phyloP scores from a whole-genome alignment of 2,329 filamentous ascomycete genomes.

The Clonostachys rhizophaga region DNA sequence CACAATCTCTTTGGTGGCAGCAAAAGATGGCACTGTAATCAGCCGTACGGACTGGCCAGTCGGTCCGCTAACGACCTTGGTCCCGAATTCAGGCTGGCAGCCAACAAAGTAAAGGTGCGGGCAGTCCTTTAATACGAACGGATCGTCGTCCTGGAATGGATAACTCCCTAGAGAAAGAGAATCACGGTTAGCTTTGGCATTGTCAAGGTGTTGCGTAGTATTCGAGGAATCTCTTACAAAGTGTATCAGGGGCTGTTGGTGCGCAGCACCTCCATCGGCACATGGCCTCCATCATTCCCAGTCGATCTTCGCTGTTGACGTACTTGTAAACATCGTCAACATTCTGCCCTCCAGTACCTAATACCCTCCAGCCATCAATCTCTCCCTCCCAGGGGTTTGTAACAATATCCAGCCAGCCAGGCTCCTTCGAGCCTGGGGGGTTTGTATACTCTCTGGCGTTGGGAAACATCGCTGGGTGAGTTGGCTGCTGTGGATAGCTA shows the following conservation, averaged over 20 bases:
- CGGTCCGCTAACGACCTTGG: conserved; percentile 60
- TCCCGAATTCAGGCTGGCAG: conserved; percentile 76
- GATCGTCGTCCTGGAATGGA: conserved; percentile 90
- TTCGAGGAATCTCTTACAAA: conserved; percentile 60
- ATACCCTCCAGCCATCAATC: conserved; percentile 81
- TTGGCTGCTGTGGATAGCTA: conserved; percentile 85
- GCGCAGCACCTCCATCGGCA: conserved; percentile 87
- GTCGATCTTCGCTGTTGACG: conserved; percentile 68
- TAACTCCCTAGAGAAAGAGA: conserved; percentile 66
- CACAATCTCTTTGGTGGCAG: conserved; percentile 72
- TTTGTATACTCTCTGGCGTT: conserved; percentile 64
- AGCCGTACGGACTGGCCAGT: conserved; percentile 70
- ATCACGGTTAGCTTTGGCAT: conserved; percentile 6
- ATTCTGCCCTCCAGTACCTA: conserved; percentile 88
- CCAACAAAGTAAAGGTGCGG: conserved; percentile 91
- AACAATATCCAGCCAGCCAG: conserved; percentile 79
- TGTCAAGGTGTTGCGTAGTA: not conserved
- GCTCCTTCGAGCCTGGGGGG: conserved; percentile 25
- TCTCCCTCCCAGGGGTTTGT: conserved; percentile 95
- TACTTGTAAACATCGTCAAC: conserved; percentile 94
- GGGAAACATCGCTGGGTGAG: conserved; percentile 90
- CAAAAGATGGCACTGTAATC: conserved; percentile 80
- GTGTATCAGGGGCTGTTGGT: conserved; percentile 90
- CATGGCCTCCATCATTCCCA: conserved; percentile 93
- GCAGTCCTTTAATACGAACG: conserved; percentile 78